Conservation (phyloP, 306 rosid species). For the Acacia confusa region DNA sequence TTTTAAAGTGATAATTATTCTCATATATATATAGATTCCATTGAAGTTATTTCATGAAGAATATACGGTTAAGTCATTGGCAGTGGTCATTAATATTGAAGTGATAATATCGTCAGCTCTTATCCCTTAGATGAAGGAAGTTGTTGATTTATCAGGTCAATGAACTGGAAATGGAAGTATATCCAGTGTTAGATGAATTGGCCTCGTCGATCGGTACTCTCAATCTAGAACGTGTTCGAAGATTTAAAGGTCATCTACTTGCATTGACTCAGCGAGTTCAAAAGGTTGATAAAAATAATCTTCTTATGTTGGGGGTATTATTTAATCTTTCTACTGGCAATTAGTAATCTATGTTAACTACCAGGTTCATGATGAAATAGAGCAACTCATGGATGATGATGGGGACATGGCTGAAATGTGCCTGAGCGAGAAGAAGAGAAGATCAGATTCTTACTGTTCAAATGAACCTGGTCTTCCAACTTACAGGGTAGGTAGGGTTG, state of each 20-base stretch:
- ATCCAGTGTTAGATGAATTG: constrained; percentile 86
- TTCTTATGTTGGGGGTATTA: constrained; percentile 22
- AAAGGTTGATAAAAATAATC: constrained; percentile 52
- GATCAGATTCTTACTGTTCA: constrained; percentile 44
- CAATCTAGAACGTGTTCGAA: constrained; percentile 85
- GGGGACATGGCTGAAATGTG: constrained; percentile 99
- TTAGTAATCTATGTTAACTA: constrained; percentile 27
- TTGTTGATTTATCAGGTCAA: constrained; percentile 58
- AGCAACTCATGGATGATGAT: constrained; percentile 99
- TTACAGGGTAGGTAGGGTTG: constrained; percentile 26
- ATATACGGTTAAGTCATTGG: background rate
- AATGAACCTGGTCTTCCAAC: constrained; percentile 48
- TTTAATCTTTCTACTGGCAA: constrained; percentile 8
- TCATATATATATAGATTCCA: background rate
- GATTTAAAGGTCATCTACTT: constrained; percentile 95
- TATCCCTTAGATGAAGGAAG: constrained; percentile 27
- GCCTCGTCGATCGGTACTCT: constrained; percentile 73
- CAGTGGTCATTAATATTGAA: constrained; percentile 13
- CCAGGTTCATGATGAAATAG: constrained; percentile 97
- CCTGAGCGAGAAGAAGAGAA: constrained; percentile 83
- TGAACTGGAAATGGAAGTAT: constrained; percentile 72
- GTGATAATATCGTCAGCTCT: constrained; percentile 26
- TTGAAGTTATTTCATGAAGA: background rate
- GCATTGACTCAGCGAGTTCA: constrained; percentile 91
- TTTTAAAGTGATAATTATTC: background rate